Evolutionary conservation across 768 basidiomycete genomes (phyloP), one percentile per base, ranked within the genome.

Genomic region (Melanogaster broomeanus): DNA sequence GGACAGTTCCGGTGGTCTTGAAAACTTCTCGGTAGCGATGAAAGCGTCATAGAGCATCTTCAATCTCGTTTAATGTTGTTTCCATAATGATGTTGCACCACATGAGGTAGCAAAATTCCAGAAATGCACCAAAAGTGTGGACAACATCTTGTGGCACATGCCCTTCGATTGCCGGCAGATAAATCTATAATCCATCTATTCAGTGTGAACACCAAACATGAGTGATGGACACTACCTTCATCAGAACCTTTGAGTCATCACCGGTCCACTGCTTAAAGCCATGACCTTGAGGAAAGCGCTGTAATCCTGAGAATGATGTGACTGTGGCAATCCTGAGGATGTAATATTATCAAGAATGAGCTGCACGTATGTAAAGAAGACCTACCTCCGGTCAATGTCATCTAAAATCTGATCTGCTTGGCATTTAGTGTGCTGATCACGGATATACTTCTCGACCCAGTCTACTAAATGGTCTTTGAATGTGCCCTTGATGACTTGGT

Each of bases 191-290:
- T 4, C n/a, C 0, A 2, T 9, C 2, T 9, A 28, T 2, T 28
- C 9, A 28, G 16, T 10, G 18, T 35, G 24, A 12, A 19, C 16
- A 13, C 31, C 15, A 47, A 25, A 49, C n/a, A 9, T 13, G n/a
- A 7, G 30, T 49, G 34, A 47, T 25, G 11, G 7, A 43, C 40
- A 25, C 9, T n/a, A 70, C 71, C 65, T 73, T 73, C 70, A 73
- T 73, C 6, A 73, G 53, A 0, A 60, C 71, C 27, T 73, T 74
- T 3, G 69, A 74, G 42, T 74, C 67, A 45, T 73, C 61, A 3
- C 69, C 70, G 0, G 70, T 74, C 72, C 72, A 74, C 42, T 72
- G 70, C 21, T 66, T 67, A 43, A 72, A 72, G 2, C 57, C 46
- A 0, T 48, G 49, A 2, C 72, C 70, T 28, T 71, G 54, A 9